phyloP scores from a whole-genome alignment of 352 stramenopile genomes.

The Globisporangium camurandrum region DNA sequence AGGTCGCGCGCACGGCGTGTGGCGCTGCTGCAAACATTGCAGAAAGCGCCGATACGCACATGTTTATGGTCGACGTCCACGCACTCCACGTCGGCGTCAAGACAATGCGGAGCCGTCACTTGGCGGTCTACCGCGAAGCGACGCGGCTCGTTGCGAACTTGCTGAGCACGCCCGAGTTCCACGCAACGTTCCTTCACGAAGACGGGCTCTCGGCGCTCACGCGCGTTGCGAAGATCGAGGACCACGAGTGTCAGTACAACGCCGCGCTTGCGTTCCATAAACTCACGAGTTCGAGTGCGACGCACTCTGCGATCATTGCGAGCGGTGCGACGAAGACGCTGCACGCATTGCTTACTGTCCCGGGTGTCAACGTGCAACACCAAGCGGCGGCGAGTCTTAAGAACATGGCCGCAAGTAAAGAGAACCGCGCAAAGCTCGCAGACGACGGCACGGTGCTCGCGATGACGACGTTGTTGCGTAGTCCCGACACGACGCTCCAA shows the following conservation, averaged over 20 bases:
- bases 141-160: constrained; percentile 88
- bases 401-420: constrained; percentile 85
- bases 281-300: constrained; percentile 63
- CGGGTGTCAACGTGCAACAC: constrained; percentile 67
- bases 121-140: constrained; percentile 90
- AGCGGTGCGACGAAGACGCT: constrained; percentile 54
- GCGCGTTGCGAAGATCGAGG: constrained; percentile 83
- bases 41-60: constrained; percentile 80
- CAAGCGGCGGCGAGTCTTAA: constrained; percentile 90
- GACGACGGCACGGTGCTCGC: constrained; percentile 82
- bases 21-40: constrained; percentile 89
- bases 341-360: constrained; percentile 63
- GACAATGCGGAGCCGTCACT: constrained; percentile 83
- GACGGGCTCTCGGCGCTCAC: constrained; percentile 85
- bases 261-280: constrained; percentile 86
- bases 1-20: constrained; percentile 89
- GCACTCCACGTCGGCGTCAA: constrained; percentile 85
- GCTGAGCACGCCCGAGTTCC: constrained; percentile 71
- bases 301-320: constrained; percentile 60
- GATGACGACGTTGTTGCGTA: constrained; percentile 79
- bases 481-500: constrained; percentile 70
- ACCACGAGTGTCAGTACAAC: constrained; percentile 90
- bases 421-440: constrained; percentile 86
- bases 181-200: constrained; percentile 73
- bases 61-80: constrained; percentile 77